Base-by-base conservation (phyloP, 1,139 yeast genomes). In the Geotrichum klebahnii region DNA sequence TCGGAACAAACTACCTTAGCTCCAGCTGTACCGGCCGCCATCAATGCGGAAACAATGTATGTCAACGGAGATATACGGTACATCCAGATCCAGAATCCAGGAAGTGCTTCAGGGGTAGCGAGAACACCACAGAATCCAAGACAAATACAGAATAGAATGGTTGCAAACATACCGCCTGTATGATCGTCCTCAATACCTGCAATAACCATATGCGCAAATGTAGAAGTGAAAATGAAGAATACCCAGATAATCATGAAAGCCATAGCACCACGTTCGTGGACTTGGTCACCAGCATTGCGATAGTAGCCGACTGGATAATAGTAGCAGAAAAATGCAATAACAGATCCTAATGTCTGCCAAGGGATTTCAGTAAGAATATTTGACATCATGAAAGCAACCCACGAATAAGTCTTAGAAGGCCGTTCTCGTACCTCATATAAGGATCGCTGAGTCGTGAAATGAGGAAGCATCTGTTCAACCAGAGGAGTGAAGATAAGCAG, bases 381-480 rank as follows among this genome's bases (percentile, higher is more conserved):
- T 19, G 86, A 79, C 29, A 75, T 58, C 56, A 87, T 68, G 67
- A 76, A 72, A 52, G 80, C 75, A 67, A 73, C 58, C 94, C 95
- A 80, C 2, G 79, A 71, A 57, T 73, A 85, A 38, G 72, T 81
- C 70, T 72, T 79, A 55, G 79, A 82, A 8, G 96, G 96, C 37
- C 95, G 79, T 67, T 89, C 97, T 65, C 96, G 80, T 12, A 83
- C 90, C 65, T 87, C 96, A 64, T 86, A 89, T 44, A 89, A 71
- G 59, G 80, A 81, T 68, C 96, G 80, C 67, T 84, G 95, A 44
- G 70, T 67, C 44, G 82, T 82, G 63, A 75, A 86, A 51, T 77
- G 72, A 38, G 95, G 94, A 61, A 86, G 71, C 72, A 81, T 78
- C 67, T 87, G 95, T 66, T 85, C 85, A 50, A 81, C 65, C 56